These are phyloP conservation scores for Pyrus betulifolia DNA, from an alignment of 306 rosid species.

Conservation along the genomic window DNA sequence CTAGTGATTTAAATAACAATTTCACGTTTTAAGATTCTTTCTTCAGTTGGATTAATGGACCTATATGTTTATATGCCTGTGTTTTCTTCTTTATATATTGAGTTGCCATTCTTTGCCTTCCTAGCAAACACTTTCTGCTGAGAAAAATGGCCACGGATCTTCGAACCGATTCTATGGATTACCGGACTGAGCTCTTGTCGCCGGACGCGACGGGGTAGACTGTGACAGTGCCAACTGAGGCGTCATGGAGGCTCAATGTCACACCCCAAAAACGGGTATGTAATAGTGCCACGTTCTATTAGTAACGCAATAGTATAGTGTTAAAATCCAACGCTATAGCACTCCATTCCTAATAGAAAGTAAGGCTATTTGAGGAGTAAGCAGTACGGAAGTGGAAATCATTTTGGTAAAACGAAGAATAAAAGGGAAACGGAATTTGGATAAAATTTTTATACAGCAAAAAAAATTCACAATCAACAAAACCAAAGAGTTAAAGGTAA, in stretches of 20 bases:
- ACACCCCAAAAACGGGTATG: fast-evolving
- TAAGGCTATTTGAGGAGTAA: too few relatives aligned
- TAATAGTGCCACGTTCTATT: fast-evolving
- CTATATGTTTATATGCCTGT: too few relatives aligned
- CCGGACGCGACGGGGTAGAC: conserved; percentile 35
- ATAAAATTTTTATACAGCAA: too few relatives aligned
- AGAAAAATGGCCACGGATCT: conserved; percentile 30
- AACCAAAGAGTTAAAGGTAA: too few relatives aligned
- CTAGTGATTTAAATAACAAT: neutral
- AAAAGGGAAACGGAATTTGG: too few relatives aligned
- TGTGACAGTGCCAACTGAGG: conserved; percentile 35
- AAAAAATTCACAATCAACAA: too few relatives aligned
- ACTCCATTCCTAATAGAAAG: too few relatives aligned
- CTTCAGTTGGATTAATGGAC: neutral
- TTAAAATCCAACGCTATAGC: too few relatives aligned
- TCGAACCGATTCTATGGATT: conserved; percentile 48
- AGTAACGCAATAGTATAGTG: too few relatives aligned
- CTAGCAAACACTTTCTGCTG: neutral
- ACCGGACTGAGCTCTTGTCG: conserved; percentile 65
- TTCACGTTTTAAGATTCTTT: neutral
- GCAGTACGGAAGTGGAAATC: too few relatives aligned
- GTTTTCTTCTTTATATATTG: too few relatives aligned
- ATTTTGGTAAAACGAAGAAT: too few relatives aligned
- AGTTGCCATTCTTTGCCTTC: neutral
- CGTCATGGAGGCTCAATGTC: conserved; percentile 50